Percentiles rank a stretch among this genome's conserved stretches.
Conservation (phyloP, 257 asterid species). For the Ocimum tenuiflorum region DNA sequence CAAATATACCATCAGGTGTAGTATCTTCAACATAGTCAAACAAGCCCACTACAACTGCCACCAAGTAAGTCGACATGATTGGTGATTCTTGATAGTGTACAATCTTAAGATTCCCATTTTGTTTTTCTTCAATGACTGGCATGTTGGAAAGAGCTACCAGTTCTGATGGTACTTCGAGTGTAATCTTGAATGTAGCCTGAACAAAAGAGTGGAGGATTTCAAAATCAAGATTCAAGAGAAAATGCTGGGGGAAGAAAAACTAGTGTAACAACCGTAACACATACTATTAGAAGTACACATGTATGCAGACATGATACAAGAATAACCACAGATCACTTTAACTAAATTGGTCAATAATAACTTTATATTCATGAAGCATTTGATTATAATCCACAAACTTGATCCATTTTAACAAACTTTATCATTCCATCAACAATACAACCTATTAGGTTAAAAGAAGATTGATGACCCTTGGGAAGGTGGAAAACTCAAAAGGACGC, state of each 20-base stretch:
- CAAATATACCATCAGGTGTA: slow-evolving; percentile 71
- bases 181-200: slow-evolving; percentile 84
- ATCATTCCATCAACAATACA: neutral
- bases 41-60: slow-evolving; percentile 89
- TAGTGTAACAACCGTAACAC: neutral
- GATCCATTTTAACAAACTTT: neutral
- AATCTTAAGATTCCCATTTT: slow-evolving; percentile 55
- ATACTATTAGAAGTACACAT: neutral
- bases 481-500: neutral
- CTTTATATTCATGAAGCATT: neutral
- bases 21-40: slow-evolving; percentile 88
- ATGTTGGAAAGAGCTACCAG: slow-evolving; percentile 89
- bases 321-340: neutral
- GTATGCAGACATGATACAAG: neutral
- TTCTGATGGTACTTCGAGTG: slow-evolving; percentile 83
- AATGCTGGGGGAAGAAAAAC: neutral
- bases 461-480: neutral
- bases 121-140: slow-evolving; percentile 68
- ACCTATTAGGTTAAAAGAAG: neutral
- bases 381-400: neutral
- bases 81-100: slow-evolving; percentile 87
- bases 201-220: slow-evolving; percentile 6
- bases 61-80: slow-evolving; percentile 94
- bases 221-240: slow-evolving; percentile 10
- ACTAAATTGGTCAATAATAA: neutral